Percentiles rank a stretch among this genome's conserved stretches.
Conservation (phyloP, 495 filamentous ascomycete species). For the Neurospora pannonica region DNA sequence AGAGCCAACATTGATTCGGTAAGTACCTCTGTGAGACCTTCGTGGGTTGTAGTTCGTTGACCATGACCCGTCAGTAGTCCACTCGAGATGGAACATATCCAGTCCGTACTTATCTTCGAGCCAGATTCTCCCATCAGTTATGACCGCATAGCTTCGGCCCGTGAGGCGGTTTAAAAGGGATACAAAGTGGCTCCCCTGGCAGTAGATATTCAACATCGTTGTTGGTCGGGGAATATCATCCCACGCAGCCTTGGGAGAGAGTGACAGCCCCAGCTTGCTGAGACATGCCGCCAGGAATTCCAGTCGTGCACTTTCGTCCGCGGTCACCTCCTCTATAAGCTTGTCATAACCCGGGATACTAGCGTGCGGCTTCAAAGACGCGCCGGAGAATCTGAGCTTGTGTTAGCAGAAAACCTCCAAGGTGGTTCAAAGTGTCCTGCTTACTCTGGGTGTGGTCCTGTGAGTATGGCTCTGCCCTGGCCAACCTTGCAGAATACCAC, state of each 20-base stretch:
- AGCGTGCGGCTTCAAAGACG: conserved; percentile 58
- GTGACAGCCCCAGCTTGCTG: conserved; percentile 72
- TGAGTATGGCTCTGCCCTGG: conserved; percentile 70
- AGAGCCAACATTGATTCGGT: not conserved
- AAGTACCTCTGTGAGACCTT: not conserved
- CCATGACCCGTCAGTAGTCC: not conserved
- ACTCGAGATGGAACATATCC: not conserved
- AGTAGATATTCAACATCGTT: not conserved
- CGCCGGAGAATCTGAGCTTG: conserved; percentile 62
- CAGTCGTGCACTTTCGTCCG: conserved; percentile 59
- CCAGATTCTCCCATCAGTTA: not conserved
- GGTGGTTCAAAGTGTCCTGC: conserved; percentile 17
- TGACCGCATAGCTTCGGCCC: not conserved
- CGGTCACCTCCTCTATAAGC: conserved; percentile 57
- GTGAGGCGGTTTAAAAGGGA: not conserved
- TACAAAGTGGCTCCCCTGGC: not conserved
- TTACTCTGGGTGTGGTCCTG: conserved; percentile 90
- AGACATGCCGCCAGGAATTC: conserved; percentile 78
- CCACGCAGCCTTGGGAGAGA: conserved; percentile 73
- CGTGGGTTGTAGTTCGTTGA: not conserved
- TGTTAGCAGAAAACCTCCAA: not conserved
- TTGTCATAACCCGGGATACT: conserved; percentile 56
- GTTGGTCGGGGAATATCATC: not conserved
- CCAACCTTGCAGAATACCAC: conserved; percentile 83
- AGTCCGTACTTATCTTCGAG: not conserved